phyloP scores from a whole-genome alignment of 2,329 filamentous ascomycete species.

The Chalaropsis ovoidea region DNA sequence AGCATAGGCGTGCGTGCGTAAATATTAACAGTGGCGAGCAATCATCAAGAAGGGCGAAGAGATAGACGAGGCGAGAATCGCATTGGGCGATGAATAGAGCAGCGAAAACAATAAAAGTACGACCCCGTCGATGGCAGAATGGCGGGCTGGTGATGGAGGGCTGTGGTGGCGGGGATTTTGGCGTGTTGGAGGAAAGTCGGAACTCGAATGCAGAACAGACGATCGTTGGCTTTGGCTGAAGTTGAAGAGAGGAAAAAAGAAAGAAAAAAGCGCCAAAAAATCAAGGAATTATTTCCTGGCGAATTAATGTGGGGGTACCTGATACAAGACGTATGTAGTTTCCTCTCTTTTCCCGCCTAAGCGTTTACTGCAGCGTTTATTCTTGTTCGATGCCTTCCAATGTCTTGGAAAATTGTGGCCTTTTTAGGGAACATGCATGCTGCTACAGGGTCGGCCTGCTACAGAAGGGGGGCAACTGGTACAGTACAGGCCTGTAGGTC shows the following conservation, averaged over 20 bases:
- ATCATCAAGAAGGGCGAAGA: neutral
- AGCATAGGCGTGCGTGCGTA: neutral
- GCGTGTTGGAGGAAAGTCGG: neutral
- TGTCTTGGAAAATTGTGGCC: neutral
- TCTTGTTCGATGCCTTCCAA: neutral
- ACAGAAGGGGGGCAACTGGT: neutral
- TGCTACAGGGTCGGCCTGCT: neutral
- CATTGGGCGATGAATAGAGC: neutral
- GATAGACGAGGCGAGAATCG: neutral
- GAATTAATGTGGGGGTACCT: conserved; percentile 4
- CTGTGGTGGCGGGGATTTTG: neutral
- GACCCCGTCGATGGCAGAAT: neutral
- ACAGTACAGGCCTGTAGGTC: neutral
- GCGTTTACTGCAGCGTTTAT: neutral
- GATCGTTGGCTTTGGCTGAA: neutral
- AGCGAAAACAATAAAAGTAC: neutral
- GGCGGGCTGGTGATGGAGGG: neutral
- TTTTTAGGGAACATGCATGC: too few species aligned
- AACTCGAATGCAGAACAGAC: neutral
- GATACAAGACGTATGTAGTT: neutral
- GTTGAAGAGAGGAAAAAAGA: neutral
- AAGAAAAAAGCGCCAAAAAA: neutral
- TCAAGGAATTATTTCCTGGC: neutral
- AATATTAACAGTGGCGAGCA: neutral
- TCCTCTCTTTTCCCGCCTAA: conserved; percentile 5